Base-by-base conservation (phyloP, 2,329 filamentous ascomycete genomes). In the Aspergillus sp. region DNA sequence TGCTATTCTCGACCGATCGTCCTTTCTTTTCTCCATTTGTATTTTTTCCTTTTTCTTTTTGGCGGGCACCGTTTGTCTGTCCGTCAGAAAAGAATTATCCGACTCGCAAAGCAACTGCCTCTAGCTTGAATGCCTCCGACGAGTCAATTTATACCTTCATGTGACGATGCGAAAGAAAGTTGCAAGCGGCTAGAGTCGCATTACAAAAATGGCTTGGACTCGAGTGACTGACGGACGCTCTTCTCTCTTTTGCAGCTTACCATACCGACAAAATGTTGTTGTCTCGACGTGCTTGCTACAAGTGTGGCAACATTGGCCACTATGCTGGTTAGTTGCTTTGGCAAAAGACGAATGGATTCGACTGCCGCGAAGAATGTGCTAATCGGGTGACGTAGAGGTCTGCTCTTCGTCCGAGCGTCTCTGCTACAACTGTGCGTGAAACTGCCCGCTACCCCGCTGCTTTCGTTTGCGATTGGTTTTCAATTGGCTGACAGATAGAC, bases 351-450 rank as follows among this genome's bases (percentile, higher is more conserved):
- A 42, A 42, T 74, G 80, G 79, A 70, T 79, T 81, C 66, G 53
- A 78, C 83, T 65, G 79, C 80, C 81, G 82, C 72, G 54, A 42
- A 36, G 54, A 54, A 39, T 84, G 83, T 71, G 82, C 84, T 75
- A 69, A 78, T 58, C 24, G 60, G 47, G 63, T 65, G 50, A 60
- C 83, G 82, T 75, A 85, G 93, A 98, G 85, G 93, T 96, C 69
- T 99, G 95, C 90, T 95, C 94, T 63, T 97, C 94, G 61, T 90
- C 93, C 61, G 94, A 99, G 85, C 91, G 95, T 75, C 90, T 99
- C 73, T 99, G 95, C 89, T 99, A 99, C 84, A 99, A 99, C 85
- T 99, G 95, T 93, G 84, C 78, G 89, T 81, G 65, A 59, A 29
- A 49, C 56, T 16, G 47, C 56, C 55, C 29, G 22, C 39, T 54